Base-by-base conservation (phyloP, 2,329 filamentous ascomycete species). In the Meredithiella fracta region DNA sequence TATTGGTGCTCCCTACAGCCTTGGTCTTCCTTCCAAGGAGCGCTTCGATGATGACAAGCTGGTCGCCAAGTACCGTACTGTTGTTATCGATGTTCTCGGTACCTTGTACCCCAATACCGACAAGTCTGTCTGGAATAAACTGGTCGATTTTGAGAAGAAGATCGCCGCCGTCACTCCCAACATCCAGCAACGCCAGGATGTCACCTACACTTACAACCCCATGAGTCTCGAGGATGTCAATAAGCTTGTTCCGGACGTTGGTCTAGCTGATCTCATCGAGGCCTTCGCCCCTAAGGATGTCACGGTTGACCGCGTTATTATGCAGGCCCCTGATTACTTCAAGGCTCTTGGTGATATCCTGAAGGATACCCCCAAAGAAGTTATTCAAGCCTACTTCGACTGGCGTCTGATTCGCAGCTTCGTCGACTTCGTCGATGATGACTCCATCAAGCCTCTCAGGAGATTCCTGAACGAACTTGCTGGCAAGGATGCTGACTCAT, bases 161-260 rank as follows among this genome's bases (percentile, higher is more conserved):
- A 72, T 85, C 52, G 80, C 81, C 3, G 69, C 72, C 52, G 72
- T 75, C 37, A 77, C 77, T 3, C 78, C 80, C 2, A 73, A 76
- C 59, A 72, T 75, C 1, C 74, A 79, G 63, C 75, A 79, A 55
- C 72, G 73, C 17, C 70, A 79, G 58, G 79, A 83, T 64, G 76
- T 83, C 49, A 82, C 78, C 11, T 77, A 83, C 69, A 79, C 76
- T 60, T 85, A 85, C 66, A 85, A 84, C 62, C 80, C 80, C 1
- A 75, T 76, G 64, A 73, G 72, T 7, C 65, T 83, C 17, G 67
- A 74, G 9, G 75, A 83, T 55, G 75, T 74, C 4, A 69, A 73
- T 34, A 68, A 69, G 2, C 67, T 84, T 22, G 66, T 76, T 0
- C 80, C 82, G 1, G 71, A 78, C 54, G 67, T 85, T 8, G 71